Conservation (phyloP, 768 basidiomycete genomes). For the Mycena metata region DNA sequence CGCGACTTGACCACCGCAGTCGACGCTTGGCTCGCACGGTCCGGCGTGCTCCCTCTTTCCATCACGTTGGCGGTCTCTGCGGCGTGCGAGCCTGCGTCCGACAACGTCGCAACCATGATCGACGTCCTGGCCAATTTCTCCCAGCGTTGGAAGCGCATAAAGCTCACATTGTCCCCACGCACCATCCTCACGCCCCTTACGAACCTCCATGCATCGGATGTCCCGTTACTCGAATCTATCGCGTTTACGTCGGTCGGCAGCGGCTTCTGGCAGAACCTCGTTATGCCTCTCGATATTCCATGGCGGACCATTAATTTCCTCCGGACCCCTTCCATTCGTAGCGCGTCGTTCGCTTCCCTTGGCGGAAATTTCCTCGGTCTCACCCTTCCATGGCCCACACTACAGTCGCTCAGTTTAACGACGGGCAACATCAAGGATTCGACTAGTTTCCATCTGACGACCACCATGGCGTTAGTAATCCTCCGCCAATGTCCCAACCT, state of each 20-base stretch:
- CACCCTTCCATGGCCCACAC: conserved; percentile 16
- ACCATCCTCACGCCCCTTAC: conserved; percentile 28
- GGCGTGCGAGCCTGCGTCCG: conserved; percentile 17
- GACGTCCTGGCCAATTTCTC: conserved; percentile 20
- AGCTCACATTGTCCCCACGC: conserved; percentile 18
- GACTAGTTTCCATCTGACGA: conserved; percentile 13
- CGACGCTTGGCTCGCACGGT: conserved; percentile 18
- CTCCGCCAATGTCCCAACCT: conserved; percentile 20
- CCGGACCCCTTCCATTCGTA: conserved; percentile 11
- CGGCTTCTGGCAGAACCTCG: conserved; percentile 21
- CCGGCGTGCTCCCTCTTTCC: conserved; percentile 22
- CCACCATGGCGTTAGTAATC: conserved; percentile 1
- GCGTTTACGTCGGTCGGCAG: conserved; percentile 6
- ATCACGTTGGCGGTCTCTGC: conserved; percentile 19
- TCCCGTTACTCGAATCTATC: conserved; percentile 25
- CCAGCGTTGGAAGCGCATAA: conserved; percentile 17
- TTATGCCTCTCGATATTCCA: conserved; percentile 5
- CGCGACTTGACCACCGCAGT: neutral
- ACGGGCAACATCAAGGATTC: conserved; percentile 3
- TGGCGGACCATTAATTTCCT: conserved; percentile 16
- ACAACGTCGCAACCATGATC: conserved; percentile 25
- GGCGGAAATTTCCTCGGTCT: conserved; percentile 22
- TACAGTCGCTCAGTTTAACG: conserved; percentile 3
- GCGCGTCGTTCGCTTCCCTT: conserved; percentile 11
- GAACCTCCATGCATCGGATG: conserved; percentile 17